Evolutionary conservation across 2,329 filamentous ascomycete genomes (phyloP).

Genomic region (Beauveria sp.): DNA sequence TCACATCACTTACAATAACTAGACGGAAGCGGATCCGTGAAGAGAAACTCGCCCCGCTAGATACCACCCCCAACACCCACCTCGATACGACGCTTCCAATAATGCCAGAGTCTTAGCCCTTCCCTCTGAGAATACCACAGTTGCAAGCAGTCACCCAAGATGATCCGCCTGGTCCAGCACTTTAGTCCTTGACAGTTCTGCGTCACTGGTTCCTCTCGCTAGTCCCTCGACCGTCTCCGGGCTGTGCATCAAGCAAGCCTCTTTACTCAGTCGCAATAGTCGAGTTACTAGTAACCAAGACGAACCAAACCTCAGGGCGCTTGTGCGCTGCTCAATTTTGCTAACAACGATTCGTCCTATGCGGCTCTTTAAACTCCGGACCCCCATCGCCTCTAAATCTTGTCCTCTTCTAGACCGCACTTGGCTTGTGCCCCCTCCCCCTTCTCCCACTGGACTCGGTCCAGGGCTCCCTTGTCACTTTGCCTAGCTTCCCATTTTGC

Average conservation of each 20-base stretch:
- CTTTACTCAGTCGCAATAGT: background rate
- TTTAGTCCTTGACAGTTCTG: background rate
- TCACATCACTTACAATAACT: background rate
- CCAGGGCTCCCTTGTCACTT: background rate
- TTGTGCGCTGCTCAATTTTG: conserved; percentile 9
- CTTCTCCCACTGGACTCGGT: background rate
- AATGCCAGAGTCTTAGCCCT: background rate
- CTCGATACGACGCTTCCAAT: conserved; percentile 1
- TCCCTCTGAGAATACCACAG: background rate
- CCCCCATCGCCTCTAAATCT: conserved; percentile 11
- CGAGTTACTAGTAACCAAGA: background rate
- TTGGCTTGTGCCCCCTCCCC: background rate
- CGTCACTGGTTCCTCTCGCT: background rate
- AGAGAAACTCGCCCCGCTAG: conserved; percentile 4
- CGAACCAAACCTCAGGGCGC: background rate
- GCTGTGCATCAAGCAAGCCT: background rate
- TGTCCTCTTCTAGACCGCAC: conserved; percentile 12
- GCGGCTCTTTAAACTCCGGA: conserved; percentile 12
- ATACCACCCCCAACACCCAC: conserved; percentile 5
- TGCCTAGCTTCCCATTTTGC: conserved; percentile 6
- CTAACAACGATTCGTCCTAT: conserved; percentile 7
- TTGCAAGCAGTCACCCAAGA: background rate
- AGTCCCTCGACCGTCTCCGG: background rate
- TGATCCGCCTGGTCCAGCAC: background rate
- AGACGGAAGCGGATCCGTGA: conserved; percentile 9